A percentile compares a stretch with the other conserved stretches of the same genome.
phyloP scores from a whole-genome alignment of 208 protist genomes.

The Wallacemonas rigidus region DNA sequence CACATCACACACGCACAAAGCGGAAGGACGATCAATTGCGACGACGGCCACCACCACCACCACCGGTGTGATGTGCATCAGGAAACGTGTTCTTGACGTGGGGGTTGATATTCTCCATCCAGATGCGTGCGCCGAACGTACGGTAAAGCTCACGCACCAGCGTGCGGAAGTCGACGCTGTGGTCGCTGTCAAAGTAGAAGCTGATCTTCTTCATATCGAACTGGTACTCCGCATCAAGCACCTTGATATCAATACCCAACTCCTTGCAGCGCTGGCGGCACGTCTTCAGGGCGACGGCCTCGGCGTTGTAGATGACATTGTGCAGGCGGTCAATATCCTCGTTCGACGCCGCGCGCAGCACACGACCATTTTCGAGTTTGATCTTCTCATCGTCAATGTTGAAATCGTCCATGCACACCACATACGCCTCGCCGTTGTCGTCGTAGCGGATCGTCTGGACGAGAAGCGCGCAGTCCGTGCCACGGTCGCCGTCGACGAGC shows the following conservation, averaged over 20 bases:
- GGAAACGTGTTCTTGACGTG: slow-evolving; percentile 86
- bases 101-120: slow-evolving; percentile 92
- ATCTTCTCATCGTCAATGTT: slow-evolving; percentile 73
- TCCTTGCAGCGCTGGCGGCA: slow-evolving; percentile 83
- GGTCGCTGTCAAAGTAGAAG: slow-evolving; percentile 91
- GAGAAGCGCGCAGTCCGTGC: slow-evolving; percentile 82
- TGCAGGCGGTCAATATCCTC: slow-evolving; percentile 81
- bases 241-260: slow-evolving; percentile 78
- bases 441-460: slow-evolving; percentile 61
- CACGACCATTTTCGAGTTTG: slow-evolving; percentile 76
- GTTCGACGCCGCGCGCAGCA: slow-evolving; percentile 63
- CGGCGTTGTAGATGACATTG: slow-evolving; percentile 72
- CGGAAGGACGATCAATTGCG: neutral
- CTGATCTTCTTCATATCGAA: slow-evolving; percentile 94
- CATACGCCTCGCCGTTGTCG: slow-evolving; percentile 40
- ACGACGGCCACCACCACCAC: slow-evolving; percentile 14
- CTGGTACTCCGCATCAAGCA: slow-evolving; percentile 91
- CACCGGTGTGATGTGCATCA: slow-evolving; percentile 14
- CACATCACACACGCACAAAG: neutral
- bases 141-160: slow-evolving; percentile 90
- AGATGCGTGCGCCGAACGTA: slow-evolving; percentile 89
- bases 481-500: slow-evolving; percentile 89
- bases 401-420: slow-evolving; percentile 75
- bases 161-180: slow-evolving; percentile 89
- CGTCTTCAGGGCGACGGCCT: slow-evolving; percentile 85